These are phyloP conservation scores for Talaromyces sp. DNA, from an alignment of 2,329 filamentous ascomycete genomes.

Conservation along the genomic window DNA sequence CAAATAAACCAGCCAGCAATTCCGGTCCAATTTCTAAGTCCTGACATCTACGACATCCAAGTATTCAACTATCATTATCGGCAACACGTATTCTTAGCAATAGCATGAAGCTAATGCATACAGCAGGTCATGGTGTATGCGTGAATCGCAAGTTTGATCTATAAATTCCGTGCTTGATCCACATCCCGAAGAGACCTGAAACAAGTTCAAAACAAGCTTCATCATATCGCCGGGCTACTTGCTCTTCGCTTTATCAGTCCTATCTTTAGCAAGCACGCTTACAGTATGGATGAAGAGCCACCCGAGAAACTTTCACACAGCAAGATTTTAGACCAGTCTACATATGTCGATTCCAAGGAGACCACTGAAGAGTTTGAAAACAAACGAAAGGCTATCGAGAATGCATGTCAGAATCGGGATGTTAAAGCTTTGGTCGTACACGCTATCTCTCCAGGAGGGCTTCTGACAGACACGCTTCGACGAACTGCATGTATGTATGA, in stretches of 20 bases:
- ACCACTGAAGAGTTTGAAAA: conserved; percentile 3
- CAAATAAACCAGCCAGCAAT: background rate
- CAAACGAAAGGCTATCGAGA: conserved; percentile 52
- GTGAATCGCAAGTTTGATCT: background rate
- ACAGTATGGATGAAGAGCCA: background rate
- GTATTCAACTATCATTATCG: background rate
- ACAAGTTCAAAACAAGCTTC: background rate
- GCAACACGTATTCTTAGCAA: background rate
- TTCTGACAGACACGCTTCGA: conserved; percentile 66
- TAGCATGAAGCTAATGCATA: background rate
- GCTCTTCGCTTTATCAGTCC: background rate
- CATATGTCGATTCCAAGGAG: conserved; percentile 8
- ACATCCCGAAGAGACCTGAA: background rate
- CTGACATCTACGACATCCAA: background rate
- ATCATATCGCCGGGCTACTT: background rate
- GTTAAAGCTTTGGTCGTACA: conserved; percentile 55
- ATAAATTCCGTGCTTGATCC: background rate
- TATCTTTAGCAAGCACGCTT: background rate
- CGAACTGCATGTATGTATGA: conserved; percentile 69
- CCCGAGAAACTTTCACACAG: background rate
- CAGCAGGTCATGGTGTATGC: background rate
- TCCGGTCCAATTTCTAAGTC: background rate
- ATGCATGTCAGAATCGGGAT: conserved; percentile 60
- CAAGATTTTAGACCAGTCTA: background rate
- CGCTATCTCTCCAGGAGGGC: conserved; percentile 63